These are phyloP conservation scores for Pseudogymnoascus sp. DNA, from an alignment of 2,329 filamentous ascomycete genomes.

Conservation along the genomic window DNA sequence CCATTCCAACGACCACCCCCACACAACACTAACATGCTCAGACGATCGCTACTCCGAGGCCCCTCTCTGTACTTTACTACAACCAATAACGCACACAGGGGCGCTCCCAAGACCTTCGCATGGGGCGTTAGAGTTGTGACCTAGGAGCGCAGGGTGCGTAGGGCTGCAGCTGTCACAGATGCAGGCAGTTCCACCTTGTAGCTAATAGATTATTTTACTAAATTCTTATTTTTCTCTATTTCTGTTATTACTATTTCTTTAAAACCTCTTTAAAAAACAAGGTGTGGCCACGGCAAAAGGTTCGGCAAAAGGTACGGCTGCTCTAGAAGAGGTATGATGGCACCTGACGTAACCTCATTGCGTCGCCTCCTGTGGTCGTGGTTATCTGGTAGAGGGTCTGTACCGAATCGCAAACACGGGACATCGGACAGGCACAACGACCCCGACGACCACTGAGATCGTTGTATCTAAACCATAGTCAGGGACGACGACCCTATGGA, in stretches of 20 bases:
- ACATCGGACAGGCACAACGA: not conserved
- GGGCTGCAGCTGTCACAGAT: not conserved
- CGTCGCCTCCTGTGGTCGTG: not conserved
- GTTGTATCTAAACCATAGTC: not conserved
- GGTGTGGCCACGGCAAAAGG: not conserved
- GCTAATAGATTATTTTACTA: not conserved
- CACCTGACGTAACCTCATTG: not conserved
- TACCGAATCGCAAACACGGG: not conserved
- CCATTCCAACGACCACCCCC: not conserved
- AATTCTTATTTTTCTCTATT: not conserved
- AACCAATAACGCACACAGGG: not conserved
- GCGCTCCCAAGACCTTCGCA: not conserved
- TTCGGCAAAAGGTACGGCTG: not conserved
- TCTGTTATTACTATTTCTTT: not conserved
- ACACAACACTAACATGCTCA: not conserved
- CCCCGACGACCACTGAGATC: not conserved
- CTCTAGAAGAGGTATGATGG: not conserved
- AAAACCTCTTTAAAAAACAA: not conserved
- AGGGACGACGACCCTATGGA: not conserved
- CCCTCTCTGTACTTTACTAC: not conserved
- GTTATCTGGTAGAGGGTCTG: not conserved
- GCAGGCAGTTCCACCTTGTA: not conserved
- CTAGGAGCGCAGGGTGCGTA: not conserved
- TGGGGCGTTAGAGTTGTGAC: not conserved
- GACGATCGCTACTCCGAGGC: not conserved